Conservation (phyloP, 2,329 filamentous ascomycete genomes). For the Hysterium pulicare region DNA sequence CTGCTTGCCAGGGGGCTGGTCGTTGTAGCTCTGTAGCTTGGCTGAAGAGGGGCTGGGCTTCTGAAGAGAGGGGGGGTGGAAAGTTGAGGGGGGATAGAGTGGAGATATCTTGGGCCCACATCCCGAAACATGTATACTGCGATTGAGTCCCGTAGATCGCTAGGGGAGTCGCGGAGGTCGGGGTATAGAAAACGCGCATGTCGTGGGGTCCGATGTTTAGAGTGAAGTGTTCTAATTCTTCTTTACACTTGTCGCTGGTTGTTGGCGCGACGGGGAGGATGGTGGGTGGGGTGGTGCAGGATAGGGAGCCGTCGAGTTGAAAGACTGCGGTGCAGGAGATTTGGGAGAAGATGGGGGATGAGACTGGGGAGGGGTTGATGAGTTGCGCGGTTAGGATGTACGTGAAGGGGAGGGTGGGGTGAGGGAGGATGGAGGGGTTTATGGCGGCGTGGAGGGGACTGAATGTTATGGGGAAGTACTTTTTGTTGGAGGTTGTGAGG, state of each 20-base stretch:
- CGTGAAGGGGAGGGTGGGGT: conserved; percentile 46
- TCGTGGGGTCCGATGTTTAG: conserved; percentile 56
- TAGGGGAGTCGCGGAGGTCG: conserved; percentile 48
- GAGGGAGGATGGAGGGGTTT: conserved; percentile 59
- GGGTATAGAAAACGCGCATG: conserved; percentile 56
- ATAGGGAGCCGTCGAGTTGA: conserved; percentile 33
- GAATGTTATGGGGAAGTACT: conserved; percentile 52
- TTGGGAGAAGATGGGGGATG: conserved; percentile 35
- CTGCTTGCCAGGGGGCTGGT: conserved; percentile 40
- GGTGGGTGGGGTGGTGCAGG: conserved; percentile 42
- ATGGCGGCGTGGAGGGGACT: conserved; percentile 37
- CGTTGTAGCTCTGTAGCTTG: conserved; percentile 51
- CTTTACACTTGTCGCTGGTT: conserved; percentile 43
- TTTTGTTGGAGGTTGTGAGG: conserved; percentile 42
- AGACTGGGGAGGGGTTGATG: conserved; percentile 22
- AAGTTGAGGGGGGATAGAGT: conserved; percentile 45
- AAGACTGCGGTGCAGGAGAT: conserved; percentile 53
- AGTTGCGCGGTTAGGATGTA: conserved; percentile 54
- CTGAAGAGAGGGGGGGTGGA: conserved; percentile 21
- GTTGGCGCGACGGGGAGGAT: conserved; percentile 50
- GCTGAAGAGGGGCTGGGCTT: conserved; percentile 37
- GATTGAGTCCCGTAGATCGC: conserved; percentile 57
- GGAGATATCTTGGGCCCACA: conserved; percentile 55
- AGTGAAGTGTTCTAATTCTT: conserved; percentile 41
- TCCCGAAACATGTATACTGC: conserved; percentile 53